Percentiles rank a stretch among this genome's conserved stretches.
Evolutionary conservation across 2,329 filamentous ascomycete genomes (phyloP).

Genomic region (Fusarium poae): DNA sequence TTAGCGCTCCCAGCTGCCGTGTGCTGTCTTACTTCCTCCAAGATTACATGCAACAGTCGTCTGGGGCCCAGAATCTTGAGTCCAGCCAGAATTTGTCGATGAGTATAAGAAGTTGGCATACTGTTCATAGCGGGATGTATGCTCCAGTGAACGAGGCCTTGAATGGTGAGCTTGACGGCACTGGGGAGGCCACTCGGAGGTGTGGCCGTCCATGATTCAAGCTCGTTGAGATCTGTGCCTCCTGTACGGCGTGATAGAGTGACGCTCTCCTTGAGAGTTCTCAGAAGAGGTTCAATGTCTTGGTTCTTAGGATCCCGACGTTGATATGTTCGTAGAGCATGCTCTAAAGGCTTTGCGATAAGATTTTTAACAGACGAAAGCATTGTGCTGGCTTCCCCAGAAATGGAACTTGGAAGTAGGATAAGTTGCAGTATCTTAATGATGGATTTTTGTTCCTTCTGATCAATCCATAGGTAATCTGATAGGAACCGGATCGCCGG

Average conservation of each 20-base stretch:
- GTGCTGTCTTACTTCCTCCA: constrained; percentile 76
- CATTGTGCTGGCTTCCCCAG: constrained; percentile 78
- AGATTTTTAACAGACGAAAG: constrained; percentile 78
- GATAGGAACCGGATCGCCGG: constrained; percentile 79
- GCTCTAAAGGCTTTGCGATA: constrained; percentile 76
- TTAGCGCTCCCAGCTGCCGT: constrained; percentile 70
- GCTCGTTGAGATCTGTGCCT: constrained; percentile 72
- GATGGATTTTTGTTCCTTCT: constrained; percentile 74
- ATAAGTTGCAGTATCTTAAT: constrained; percentile 80
- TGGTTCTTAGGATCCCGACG: constrained; percentile 75
- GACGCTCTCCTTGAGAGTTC: constrained; percentile 72
- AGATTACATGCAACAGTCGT: constrained; percentile 69
- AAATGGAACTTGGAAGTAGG: constrained; percentile 76
- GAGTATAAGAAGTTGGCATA: constrained; percentile 76
- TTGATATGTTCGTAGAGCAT: constrained; percentile 75
- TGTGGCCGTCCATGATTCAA: constrained; percentile 75
- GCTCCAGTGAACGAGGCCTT: constrained; percentile 76
- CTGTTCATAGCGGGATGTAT: constrained; percentile 66
- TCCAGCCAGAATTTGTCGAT: constrained; percentile 75
- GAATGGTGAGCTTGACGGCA: constrained; percentile 71
- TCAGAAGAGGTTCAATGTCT: constrained; percentile 76
- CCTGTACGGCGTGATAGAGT: constrained; percentile 71
- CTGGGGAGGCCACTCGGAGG: constrained; percentile 68
- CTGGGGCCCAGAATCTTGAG: constrained; percentile 72
- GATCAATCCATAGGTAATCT: constrained; percentile 76